phyloP scores from a whole-genome alignment of 306 rosid genomes.

The cucumber (Cucumis sativus) region Cucumber_9930_V3 NC_026659.2:19744001-19744500 shows the following conservation, averaged over 20 bases:
- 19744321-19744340: slow-evolving; percentile 41
- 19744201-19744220: not conserved
- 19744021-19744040: not conserved
- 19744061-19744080: not conserved
- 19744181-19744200: not conserved
- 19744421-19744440: not conserved
- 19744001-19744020: not conserved
- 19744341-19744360: slow-evolving; percentile 31
- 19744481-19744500: not conserved
- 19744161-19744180: not conserved
- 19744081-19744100: not conserved
- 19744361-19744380: slow-evolving; percentile 19
- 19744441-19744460: not conserved
- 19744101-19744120: not conserved
- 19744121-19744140: not conserved
- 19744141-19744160: not conserved
- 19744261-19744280: slow-evolving; percentile 90
- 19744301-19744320: slow-evolving; percentile 86
- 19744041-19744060: not conserved
- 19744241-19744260: slow-evolving; percentile 86
- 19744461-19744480: not conserved
- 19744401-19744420: not conserved
- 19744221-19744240: slow-evolving; percentile 11
- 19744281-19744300: slow-evolving; percentile 93
- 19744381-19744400: not conserved